Evolutionary conservation across 306 rosid genomes (phyloP).

Genomic region (Oemleria cerasiformis): DNA sequence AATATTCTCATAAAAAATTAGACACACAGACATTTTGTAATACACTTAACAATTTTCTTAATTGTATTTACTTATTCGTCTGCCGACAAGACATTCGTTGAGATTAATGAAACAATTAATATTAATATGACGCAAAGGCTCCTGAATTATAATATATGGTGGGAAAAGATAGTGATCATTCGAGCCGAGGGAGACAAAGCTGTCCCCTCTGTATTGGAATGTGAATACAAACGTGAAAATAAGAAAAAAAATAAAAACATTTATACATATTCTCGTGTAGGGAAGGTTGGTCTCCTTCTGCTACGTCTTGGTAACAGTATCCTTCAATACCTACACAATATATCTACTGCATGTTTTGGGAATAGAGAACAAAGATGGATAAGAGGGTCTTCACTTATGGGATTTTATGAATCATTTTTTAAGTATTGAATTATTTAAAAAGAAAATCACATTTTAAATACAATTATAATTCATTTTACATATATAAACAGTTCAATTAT

Average conservation of each 20-base stretch:
- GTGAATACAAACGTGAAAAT: conserved; percentile 43
- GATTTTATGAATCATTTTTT: conserved; percentile 29
- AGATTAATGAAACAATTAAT: conserved; percentile 6
- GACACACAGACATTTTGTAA: neutral
- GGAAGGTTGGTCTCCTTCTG: conserved; percentile 59
- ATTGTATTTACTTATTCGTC: neutral
- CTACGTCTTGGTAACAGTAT: conserved; percentile 34
- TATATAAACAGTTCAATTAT: too few species aligned
- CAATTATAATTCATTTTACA: too few species aligned
- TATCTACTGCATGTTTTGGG: conserved; percentile 12
- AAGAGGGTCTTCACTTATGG: conserved; percentile 17
- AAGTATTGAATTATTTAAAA: too few species aligned
- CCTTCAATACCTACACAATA: neutral
- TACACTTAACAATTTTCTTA: too few species aligned
- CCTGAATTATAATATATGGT: conserved; percentile 2
- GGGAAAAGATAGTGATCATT: conserved; percentile 34
- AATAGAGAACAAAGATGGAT: conserved; percentile 23
- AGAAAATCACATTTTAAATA: too few species aligned
- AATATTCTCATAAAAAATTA: too few species aligned
- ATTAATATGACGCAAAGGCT: conserved; percentile 3
- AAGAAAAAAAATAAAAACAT: conserved; percentile 7
- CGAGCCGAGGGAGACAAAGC: conserved; percentile 65
- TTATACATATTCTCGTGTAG: conserved; percentile 35
- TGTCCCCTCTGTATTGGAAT: conserved; percentile 79
- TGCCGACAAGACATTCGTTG: conserved; percentile 3